Evolutionary conservation across 2,329 filamentous ascomycete genomes (phyloP).

Genomic region (Seiridium unicorne): DNA sequence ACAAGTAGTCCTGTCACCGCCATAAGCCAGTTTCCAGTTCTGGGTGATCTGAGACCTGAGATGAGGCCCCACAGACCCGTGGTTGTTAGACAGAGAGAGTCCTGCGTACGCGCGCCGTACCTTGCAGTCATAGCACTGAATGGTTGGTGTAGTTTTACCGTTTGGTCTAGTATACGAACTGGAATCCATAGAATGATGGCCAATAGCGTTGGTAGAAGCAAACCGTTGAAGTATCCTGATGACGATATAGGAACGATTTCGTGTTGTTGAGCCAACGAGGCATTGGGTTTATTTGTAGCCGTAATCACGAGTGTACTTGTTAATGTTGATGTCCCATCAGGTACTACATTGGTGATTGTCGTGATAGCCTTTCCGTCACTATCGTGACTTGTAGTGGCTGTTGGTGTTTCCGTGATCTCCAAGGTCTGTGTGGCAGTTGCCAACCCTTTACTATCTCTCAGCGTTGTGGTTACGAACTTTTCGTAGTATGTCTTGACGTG

Average conservation of each 20-base stretch:
- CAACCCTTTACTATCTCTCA: not conserved
- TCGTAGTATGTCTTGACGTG: not conserved
- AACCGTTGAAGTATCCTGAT: slow-evolving; percentile 31
- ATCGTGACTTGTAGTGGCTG: not conserved
- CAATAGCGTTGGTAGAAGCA: slow-evolving; percentile 34
- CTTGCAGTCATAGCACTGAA: slow-evolving; percentile 38
- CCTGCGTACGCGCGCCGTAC: slow-evolving; percentile 33
- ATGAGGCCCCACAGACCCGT: slow-evolving; percentile 33
- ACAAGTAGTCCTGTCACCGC: slow-evolving; percentile 35
- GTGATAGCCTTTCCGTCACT: not conserved
- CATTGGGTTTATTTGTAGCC: not conserved
- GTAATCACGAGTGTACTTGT: not conserved
- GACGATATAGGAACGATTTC: slow-evolving; percentile 19
- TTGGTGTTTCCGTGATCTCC: not conserved
- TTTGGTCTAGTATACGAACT: slow-evolving; percentile 33
- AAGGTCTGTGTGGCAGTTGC: not conserved
- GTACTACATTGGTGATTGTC: not conserved
- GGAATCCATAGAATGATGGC: slow-evolving; percentile 32
- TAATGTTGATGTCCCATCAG: not conserved
- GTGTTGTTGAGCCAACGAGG: not conserved
- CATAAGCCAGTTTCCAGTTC: slow-evolving; percentile 33
- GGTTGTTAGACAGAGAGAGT: slow-evolving; percentile 42
- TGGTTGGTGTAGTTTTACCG: slow-evolving; percentile 36
- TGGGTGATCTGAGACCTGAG: slow-evolving; percentile 30
- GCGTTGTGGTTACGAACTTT: not conserved